These are phyloP conservation scores for Artomyces pyxidatus DNA, from an alignment of 768 basidiomycete species.

Conservation along the genomic window DNA sequence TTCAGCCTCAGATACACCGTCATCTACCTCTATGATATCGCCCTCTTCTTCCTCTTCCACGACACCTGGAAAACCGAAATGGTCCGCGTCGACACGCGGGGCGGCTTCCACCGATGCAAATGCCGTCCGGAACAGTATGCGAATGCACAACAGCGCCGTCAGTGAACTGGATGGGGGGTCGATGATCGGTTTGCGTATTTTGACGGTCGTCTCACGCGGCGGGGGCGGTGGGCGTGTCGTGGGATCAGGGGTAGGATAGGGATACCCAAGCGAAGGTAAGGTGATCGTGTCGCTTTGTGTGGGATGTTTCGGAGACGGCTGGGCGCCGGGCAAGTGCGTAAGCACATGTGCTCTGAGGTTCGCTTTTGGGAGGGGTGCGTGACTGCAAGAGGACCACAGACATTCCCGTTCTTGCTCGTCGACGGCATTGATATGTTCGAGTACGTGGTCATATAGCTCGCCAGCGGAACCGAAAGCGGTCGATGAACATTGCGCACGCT, in stretches of 20 bases:
- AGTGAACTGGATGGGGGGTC: slow-evolving; percentile 71
- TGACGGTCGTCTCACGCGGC: slow-evolving; percentile 52
- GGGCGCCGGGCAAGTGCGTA: slow-evolving; percentile 63
- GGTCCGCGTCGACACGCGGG: slow-evolving; percentile 71
- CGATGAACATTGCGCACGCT: slow-evolving; percentile 46
- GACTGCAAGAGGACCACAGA: slow-evolving; percentile 64
- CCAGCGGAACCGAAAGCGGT: slow-evolving; percentile 41
- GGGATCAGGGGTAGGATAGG: slow-evolving; percentile 52
- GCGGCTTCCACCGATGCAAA: slow-evolving; percentile 62
- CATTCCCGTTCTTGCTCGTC: slow-evolving; percentile 46
- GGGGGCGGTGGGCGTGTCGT: slow-evolving; percentile 67
- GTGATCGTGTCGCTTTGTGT: slow-evolving; percentile 72
- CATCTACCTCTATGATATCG: slow-evolving; percentile 27
- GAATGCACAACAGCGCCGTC: slow-evolving; percentile 73
- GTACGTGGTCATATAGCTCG: slow-evolving; percentile 69
- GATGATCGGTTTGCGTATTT: slow-evolving; percentile 46
- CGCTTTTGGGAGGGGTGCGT: slow-evolving; percentile 36
- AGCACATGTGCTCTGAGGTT: slow-evolving; percentile 60
- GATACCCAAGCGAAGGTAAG: slow-evolving; percentile 43
- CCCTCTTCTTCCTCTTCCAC: slow-evolving; percentile 73
- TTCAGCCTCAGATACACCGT: slow-evolving; percentile 30
- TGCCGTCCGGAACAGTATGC: slow-evolving; percentile 74
- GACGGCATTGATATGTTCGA: slow-evolving; percentile 37
- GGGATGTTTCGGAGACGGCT: slow-evolving; percentile 49
- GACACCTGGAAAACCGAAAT: slow-evolving; percentile 85